Base-by-base conservation (phyloP, 306 rosid genomes). In the Morella rubra region DNA sequence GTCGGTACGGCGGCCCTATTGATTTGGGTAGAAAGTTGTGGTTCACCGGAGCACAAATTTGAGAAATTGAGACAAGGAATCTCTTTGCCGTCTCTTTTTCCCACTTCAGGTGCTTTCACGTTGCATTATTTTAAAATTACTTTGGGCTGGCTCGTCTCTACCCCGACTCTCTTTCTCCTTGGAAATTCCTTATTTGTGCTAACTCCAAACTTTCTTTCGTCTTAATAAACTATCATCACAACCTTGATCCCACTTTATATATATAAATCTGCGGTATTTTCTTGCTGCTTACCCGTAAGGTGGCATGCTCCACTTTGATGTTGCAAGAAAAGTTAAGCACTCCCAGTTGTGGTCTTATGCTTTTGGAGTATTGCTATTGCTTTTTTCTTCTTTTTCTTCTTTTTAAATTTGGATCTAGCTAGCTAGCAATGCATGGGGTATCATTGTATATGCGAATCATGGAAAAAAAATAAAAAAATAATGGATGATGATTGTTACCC, bases 241-340 rank as follows among this genome's bases (percentile, higher is more conserved):
- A 18, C 10, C 37, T 58, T 64, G 22, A 73, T 55, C 73, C 50
- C 9, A 32, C 20, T 67, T 69, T 73, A 32, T 32, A 32, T 2
- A 41, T 41, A 42, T 18, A 66, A 42, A 41, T 69, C 73, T 76
- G 72, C 42, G 71, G 45, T 60, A 72, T 85, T 81, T 27, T 62
- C 47, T n/a, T 81, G 69, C 81, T 81, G 89, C 84, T 73, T 56
- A 55, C 88, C 71, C 70, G 77, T 56, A 72, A 77, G 89, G 91
- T 83, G 68, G 86, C 87, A 83, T 86, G 92, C 82, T 86, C 84
- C 91, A 75, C 88, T 85, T 76, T 86, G 74, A 71, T 70, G 73
- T 83, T 77, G 22, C 89, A 85, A 62, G 69, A 77, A 77, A 79
- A 55, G 22, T 72, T 19, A 41, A 69, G 56, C 46, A 44, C 54